phyloP scores from a whole-genome alignment of 1,139 yeast genomes.

The Geotrichum fermentans region DNA sequence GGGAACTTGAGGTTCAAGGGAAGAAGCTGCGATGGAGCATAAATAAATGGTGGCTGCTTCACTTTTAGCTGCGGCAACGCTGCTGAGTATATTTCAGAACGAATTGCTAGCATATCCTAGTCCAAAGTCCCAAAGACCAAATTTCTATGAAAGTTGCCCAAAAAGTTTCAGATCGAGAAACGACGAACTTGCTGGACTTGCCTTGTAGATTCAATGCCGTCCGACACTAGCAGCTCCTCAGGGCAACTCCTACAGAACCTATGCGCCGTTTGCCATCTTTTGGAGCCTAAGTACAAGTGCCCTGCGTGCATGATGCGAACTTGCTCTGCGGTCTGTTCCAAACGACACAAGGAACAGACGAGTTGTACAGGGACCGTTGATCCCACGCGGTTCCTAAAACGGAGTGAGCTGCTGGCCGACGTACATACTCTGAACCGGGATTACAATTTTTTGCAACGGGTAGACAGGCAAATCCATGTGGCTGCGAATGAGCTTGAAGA shows the following conservation, averaged over 20 bases:
- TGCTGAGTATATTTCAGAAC: constrained; percentile 1
- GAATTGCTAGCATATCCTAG: neutral
- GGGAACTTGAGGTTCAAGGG: neutral
- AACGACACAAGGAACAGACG: constrained; percentile 57
- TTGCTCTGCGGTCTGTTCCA: constrained; percentile 69
- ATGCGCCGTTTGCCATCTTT: constrained; percentile 24
- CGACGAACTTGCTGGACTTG: too few species aligned
- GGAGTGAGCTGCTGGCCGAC: constrained; percentile 40
- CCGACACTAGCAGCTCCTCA: neutral
- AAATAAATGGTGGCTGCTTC: constrained; percentile 14
- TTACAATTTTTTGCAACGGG: constrained; percentile 63
- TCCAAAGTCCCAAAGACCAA: constrained; percentile 5
- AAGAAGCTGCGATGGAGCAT: neutral
- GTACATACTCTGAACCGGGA: constrained; percentile 64
- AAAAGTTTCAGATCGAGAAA: too few species aligned
- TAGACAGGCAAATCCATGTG: constrained; percentile 54
- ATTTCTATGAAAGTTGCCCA: too few species aligned
- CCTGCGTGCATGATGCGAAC: constrained; percentile 70
- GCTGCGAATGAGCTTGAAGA: constrained; percentile 21
- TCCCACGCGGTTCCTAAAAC: constrained; percentile 53
- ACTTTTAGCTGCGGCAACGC: neutral
- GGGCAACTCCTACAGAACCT: constrained; percentile 12
- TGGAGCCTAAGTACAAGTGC: constrained; percentile 61
- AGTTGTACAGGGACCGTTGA: constrained; percentile 67
- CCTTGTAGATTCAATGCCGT: neutral